Percentiles rank a stretch among this genome's conserved stretches.
These are phyloP conservation scores for Chaetoceros tenuissimus DNA, from an alignment of 108 stramenopile species.

Conservation along the genomic window DNA sequence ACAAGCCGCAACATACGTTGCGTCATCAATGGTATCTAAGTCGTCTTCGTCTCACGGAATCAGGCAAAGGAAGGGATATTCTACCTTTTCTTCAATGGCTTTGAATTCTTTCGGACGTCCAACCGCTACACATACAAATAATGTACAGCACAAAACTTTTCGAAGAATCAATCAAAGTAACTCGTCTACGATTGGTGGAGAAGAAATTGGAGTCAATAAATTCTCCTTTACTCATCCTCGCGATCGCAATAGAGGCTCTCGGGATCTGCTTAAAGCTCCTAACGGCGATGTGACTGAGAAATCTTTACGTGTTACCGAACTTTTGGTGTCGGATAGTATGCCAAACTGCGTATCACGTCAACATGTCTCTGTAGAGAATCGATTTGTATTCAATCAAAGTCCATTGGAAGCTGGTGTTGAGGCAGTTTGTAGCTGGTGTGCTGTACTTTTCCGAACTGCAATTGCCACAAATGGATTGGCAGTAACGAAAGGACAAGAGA, in stretches of 20 bases:
- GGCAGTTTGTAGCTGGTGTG: conserved; percentile 79
- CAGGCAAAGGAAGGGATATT: not conserved
- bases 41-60: not conserved
- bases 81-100: not conserved
- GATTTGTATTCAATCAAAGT: conserved; percentile 70
- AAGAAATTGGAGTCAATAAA: conserved; percentile 63
- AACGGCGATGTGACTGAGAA: conserved; percentile 65
- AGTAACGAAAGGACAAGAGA: conserved; percentile 54
- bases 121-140: not conserved
- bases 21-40: conserved; percentile 5
- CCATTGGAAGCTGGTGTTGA: conserved; percentile 77
- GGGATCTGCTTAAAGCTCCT: conserved; percentile 68
- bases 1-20: not conserved
- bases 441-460: conserved; percentile 77
- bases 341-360: conserved; percentile 82
- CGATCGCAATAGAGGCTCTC: conserved; percentile 39
- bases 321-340: conserved; percentile 71
- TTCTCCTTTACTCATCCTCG: conserved; percentile 81
- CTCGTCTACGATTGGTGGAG: conserved; percentile 14
- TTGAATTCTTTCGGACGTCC: not conserved
- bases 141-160: conserved; percentile 1
- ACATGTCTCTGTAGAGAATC: conserved; percentile 43
- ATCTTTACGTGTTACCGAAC: conserved; percentile 64
- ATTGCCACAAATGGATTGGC: conserved; percentile 72
- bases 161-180: not conserved